A percentile compares a stretch with the other conserved stretches of the same genome.
phyloP scores from a whole-genome alignment of 768 basidiomycete species.

The Lactarius quietus region DNA sequence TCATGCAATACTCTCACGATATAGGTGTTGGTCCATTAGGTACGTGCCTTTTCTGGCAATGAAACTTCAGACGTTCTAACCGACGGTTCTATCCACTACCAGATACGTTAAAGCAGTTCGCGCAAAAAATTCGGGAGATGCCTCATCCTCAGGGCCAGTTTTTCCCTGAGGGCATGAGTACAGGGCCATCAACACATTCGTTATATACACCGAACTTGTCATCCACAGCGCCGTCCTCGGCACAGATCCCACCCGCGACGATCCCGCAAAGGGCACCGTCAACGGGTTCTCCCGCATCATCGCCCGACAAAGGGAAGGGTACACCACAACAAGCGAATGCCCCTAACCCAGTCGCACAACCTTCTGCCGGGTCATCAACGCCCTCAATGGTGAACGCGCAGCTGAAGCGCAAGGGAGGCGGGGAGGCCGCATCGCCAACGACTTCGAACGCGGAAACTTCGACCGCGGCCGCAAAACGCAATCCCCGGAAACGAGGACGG shows the following conservation, averaged over 20 bases:
- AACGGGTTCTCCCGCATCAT: conserved; percentile 16
- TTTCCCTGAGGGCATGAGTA: conserved; percentile 19
- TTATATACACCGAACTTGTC: conserved; percentile 20
- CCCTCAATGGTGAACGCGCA: conserved; percentile 31
- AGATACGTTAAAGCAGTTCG: conserved; percentile 45
- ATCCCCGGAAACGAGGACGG: conserved; percentile 52
- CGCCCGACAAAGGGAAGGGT: conserved; percentile 24
- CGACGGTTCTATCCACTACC: conserved; percentile 1
- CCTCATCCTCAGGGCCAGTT: conserved; percentile 17
- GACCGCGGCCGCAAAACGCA: conserved; percentile 47
- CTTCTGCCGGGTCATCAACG: conserved; percentile 28
- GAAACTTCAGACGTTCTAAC: neutral
- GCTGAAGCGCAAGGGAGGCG: conserved; percentile 36
- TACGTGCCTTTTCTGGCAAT: conserved; percentile 39
- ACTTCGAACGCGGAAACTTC: conserved; percentile 42
- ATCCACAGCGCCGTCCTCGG: conserved; percentile 20
- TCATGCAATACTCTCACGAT: conserved; percentile 62
- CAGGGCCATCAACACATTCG: conserved; percentile 23
- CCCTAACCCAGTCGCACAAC: conserved; percentile 20
- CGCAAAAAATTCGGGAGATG: conserved; percentile 37
- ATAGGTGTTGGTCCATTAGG: conserved; percentile 58
- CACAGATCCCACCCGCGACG: conserved; percentile 39
- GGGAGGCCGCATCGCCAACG: conserved; percentile 48
- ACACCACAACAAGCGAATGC: conserved; percentile 26
- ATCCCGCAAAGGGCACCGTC: conserved; percentile 30